phyloP scores from a whole-genome alignment of 129 eudicot species.

The Flaveria bidentis region DNA sequence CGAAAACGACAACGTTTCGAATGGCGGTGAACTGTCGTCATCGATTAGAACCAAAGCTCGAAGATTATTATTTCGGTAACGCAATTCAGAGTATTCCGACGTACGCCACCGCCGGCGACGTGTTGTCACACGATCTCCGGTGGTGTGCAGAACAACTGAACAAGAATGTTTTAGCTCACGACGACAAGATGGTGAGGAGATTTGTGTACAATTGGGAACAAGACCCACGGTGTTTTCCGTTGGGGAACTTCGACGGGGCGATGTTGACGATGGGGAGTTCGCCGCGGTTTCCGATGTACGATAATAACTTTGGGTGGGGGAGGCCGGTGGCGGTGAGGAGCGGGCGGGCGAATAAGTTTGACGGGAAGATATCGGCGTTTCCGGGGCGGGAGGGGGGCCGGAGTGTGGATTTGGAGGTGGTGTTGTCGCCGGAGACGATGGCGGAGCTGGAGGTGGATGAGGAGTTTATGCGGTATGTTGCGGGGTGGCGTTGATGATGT shows the following conservation, averaged over 20 bases:
- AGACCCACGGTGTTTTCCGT: slow-evolving; percentile 72
- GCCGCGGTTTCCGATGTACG: slow-evolving; percentile 89
- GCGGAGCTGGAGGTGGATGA: slow-evolving; percentile 57
- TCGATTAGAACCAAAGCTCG: slow-evolving; percentile 81
- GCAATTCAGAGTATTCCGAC: slow-evolving; percentile 89
- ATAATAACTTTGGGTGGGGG: slow-evolving; percentile 94
- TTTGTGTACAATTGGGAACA: slow-evolving; percentile 53
- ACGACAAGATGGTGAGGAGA: slow-evolving; percentile 54
- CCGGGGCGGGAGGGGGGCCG: slow-evolving; percentile 79
- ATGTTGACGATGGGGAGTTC: slow-evolving; percentile 94
- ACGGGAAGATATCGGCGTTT: slow-evolving; percentile 88
- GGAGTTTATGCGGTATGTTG: slow-evolving; percentile 78
- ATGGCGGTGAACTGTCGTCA: slow-evolving; percentile 96
- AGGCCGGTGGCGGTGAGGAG: slow-evolving; percentile 76
- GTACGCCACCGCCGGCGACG: slow-evolving; percentile 64
- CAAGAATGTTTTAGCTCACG: slow-evolving; percentile 58
- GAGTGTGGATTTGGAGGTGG: slow-evolving; percentile 87
- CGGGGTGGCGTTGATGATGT: slow-evolving; percentile 11
- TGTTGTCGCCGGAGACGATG: slow-evolving; percentile 82
- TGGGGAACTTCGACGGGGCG: slow-evolving; percentile 89
- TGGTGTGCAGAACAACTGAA: slow-evolving; percentile 88
- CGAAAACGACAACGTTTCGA: slow-evolving; percentile 72
- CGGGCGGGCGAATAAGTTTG: slow-evolving; percentile 86
- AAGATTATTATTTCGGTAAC: slow-evolving; percentile 68
- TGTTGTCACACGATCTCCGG: slow-evolving; percentile 49